These are phyloP conservation scores for Lantana camara DNA, from an alignment of 257 asterid species.

Conservation along the genomic window DNA sequence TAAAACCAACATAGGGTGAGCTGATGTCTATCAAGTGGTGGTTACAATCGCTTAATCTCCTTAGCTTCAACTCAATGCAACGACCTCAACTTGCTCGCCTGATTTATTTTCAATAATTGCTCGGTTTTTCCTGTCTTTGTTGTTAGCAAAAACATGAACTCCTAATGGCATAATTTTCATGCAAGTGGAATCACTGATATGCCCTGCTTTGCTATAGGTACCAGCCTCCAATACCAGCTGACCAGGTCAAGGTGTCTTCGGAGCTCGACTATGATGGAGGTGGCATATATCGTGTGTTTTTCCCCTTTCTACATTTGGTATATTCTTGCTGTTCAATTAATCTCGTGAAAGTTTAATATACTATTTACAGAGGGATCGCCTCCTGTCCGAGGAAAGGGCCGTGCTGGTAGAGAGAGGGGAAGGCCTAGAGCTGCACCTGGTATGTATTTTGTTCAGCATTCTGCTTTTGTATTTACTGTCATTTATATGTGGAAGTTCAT, in stretches of 20 bases:
- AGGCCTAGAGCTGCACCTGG: constrained; percentile 69
- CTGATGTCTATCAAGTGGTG: no score
- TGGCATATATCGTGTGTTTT: constrained; percentile 25
- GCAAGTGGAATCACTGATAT: not conserved
- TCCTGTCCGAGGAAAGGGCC: constrained; percentile 76
- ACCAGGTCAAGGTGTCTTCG: constrained; percentile 74
- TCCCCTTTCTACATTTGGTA: not conserved
- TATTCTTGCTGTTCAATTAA: constrained; percentile 9
- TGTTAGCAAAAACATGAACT: no score
- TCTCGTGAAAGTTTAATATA: constrained; percentile 10
- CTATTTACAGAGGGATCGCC: constrained; percentile 73
- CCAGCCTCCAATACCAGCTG: constrained; percentile 91
- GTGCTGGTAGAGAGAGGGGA: constrained; percentile 84
- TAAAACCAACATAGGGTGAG: constrained; percentile 72
- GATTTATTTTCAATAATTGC: not conserved
- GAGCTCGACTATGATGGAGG: constrained; percentile 90
- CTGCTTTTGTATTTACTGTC: not conserved
- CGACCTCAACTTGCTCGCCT: not conserved
- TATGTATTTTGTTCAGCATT: constrained; percentile 22
- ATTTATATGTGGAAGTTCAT: not conserved
- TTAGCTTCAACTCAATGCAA: no score
- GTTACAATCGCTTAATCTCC: no score
- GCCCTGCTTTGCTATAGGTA: constrained; percentile 52
- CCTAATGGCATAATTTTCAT: constrained; percentile 9
- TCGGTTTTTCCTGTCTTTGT: not conserved